Percentiles rank a stretch among this genome's conserved stretches.
Conservation (phyloP, 148 eudicot species). For the Silene latifolia region DNA sequence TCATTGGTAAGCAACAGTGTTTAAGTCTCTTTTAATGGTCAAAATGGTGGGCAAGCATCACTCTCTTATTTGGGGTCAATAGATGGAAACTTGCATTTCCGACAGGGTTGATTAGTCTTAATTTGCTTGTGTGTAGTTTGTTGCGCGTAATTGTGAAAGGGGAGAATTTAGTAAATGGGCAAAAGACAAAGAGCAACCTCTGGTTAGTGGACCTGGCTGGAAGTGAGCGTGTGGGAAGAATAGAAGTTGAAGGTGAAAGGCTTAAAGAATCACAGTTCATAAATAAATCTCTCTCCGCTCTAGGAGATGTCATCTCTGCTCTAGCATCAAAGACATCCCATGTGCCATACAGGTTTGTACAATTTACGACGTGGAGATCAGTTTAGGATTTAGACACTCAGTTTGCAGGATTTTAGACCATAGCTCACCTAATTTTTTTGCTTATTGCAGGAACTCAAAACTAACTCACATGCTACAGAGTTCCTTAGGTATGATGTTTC, state of each 20-base stretch:
- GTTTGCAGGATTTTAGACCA: neutral
- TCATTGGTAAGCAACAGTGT: constrained; percentile 56
- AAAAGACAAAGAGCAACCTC: constrained; percentile 79
- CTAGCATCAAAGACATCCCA: constrained; percentile 89
- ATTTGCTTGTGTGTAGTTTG: constrained; percentile 59
- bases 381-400: neutral
- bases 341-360: constrained; percentile 70
- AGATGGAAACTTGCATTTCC: neutral
- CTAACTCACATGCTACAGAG: constrained; percentile 97
- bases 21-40: neutral
- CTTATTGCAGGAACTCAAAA: constrained; percentile 76
- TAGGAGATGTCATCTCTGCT: constrained; percentile 95
- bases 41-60: neutral
- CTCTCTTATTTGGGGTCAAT: neutral
- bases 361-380: neutral
- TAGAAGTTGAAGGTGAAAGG: constrained; percentile 94
- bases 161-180: constrained; percentile 63
- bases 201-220: constrained; percentile 99
- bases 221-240: constrained; percentile 88
- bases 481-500: constrained; percentile 65
- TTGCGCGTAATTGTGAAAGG: constrained; percentile 76
- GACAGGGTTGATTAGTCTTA: constrained; percentile 1
- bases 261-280: constrained; percentile 95
- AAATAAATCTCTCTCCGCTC: constrained; percentile 86
- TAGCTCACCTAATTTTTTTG: constrained; percentile 5